A percentile compares a stretch with the other conserved stretches of the same genome.
Conservation (phyloP, 2,329 filamentous ascomycete genomes). For the Sporothrix pallida region DNA sequence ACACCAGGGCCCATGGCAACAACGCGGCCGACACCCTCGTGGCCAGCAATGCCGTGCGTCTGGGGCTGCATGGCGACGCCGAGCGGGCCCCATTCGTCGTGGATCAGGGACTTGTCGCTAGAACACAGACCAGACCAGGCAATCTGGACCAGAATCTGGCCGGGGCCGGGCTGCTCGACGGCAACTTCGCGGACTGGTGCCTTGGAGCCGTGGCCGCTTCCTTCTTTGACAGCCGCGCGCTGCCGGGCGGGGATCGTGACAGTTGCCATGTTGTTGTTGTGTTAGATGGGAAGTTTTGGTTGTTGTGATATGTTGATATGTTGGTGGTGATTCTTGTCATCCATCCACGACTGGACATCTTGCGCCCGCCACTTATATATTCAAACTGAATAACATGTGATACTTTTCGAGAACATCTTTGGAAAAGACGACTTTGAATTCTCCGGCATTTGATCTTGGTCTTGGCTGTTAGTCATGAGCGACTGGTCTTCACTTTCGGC, state of each 20-base stretch:
- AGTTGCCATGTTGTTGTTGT: background rate
- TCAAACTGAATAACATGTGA: background rate
- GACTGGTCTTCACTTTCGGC: background rate
- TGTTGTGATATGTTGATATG: background rate
- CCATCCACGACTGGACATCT: background rate
- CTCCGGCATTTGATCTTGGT: background rate
- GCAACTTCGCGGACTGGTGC: slow-evolving; percentile 22
- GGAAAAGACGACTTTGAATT: too few species aligned
- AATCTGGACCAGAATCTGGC: slow-evolving; percentile 36
- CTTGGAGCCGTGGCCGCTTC: slow-evolving; percentile 23
- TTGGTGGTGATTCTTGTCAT: background rate
- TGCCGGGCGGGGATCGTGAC: slow-evolving; percentile 36
- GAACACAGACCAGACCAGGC: slow-evolving; percentile 35
- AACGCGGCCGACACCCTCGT: slow-evolving; percentile 50
- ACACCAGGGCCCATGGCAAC: slow-evolving; percentile 43
- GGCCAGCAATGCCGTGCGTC: slow-evolving; percentile 41
- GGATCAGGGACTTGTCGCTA: slow-evolving; percentile 37
- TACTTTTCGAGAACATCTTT: too few species aligned
- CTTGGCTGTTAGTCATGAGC: background rate
- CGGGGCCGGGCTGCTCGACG: slow-evolving; percentile 30
- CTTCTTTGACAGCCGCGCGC: slow-evolving; percentile 34
- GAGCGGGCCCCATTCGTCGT: slow-evolving; percentile 34
- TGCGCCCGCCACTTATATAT: background rate
- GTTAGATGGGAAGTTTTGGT: background rate
- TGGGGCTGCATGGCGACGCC: slow-evolving; percentile 32